These are phyloP conservation scores for Linum tenue DNA, from an alignment of 345 rosid genomes.

Conservation along the genomic window DNA sequence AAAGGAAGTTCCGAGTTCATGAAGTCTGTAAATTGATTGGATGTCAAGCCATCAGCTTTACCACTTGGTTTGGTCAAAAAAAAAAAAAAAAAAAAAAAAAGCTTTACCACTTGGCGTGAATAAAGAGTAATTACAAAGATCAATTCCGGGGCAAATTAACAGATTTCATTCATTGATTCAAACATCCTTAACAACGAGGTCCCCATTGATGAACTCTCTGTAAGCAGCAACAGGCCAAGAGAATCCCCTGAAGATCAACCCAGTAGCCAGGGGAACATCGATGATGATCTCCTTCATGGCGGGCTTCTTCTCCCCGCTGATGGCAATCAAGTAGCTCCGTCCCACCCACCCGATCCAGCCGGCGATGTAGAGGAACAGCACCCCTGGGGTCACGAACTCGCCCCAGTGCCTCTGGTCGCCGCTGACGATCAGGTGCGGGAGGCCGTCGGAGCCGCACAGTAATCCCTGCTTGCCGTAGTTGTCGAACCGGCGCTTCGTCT, in stretches of 20 bases:
- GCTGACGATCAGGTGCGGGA: constrained; percentile 89
- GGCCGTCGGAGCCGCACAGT: constrained; percentile 88
- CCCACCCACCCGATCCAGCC: constrained; percentile 99
- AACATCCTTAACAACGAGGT: constrained; percentile 81
- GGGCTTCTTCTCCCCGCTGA: constrained; percentile 83
- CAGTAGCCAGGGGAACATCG: constrained; percentile 77
- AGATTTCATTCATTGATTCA: constrained; percentile 16
- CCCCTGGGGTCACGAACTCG: constrained; percentile 90
- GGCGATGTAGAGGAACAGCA: constrained; percentile 85
- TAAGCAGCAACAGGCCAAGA: constrained; percentile 96
- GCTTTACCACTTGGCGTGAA: too few relatives aligned
- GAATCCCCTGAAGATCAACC: constrained; percentile 71
- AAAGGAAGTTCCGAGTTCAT: too few relatives aligned
- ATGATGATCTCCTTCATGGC: constrained; percentile 97
- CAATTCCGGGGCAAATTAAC: too few relatives aligned
- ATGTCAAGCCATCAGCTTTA: too few relatives aligned
- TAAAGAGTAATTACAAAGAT: too few relatives aligned
- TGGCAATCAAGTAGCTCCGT: constrained; percentile 82
- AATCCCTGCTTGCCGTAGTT: constrained; percentile 88
- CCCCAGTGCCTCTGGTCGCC: constrained; percentile 99
- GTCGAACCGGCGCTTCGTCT: constrained; percentile 74
- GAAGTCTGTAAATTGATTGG: too few relatives aligned
- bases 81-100: too few relatives aligned
- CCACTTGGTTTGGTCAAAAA: too few relatives aligned
- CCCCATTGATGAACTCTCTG: constrained; percentile 78